Base-by-base conservation (phyloP, 208 protist species). In the Wallacemonas sp. region DNA sequence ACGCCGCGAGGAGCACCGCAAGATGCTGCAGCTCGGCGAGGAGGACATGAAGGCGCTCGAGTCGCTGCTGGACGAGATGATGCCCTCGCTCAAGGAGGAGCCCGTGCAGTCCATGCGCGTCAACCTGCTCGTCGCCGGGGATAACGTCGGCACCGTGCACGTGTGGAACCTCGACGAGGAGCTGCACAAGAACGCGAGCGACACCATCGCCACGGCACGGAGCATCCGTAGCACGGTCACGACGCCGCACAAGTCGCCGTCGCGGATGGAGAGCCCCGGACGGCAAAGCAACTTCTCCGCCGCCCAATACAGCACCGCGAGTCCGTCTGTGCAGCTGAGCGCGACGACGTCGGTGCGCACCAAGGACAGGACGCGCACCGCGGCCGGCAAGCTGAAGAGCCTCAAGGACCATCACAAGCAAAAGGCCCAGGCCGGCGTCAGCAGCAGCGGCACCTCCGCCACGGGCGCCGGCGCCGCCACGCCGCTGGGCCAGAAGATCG, bases 141-240 rank as follows among this genome's bases (percentile, higher is more conserved):
- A 96, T 62, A 85, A 71, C 41, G 62, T 87, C 29, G 91, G 91
- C 26, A 80, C 74, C 2, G 69, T 96, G 46, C 87, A 94, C 64
- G 29, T 96, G n/a, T 96, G 91, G 88, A 89, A 96, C 61, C 70
- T 96, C 1, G 86, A 92, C 48, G 87, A 94, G 68, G 87, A 96
- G 65, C 74, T 96, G 29, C 12, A 18, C 28, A 44, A 44, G 18
- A 67, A 59, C 42, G 10, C 31, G 33, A 73, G 28, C 45, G 29
- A 46, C 25, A 52, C 57, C 11, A 44, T 68, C 48, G 45, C 63
- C 38, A 68, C 48, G n/a, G 39, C 39, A 12, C 61, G 44, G 42
- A 49, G 61, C 61, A 65, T 39, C 39, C 33, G 41, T 2, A 52
- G 61, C 39, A 42, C 44, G 20, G 44, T 4, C n/a, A 49, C 4